These are phyloP conservation scores for Neurospora tetraspora DNA, from an alignment of 495 filamentous ascomycete genomes.

Conservation along the genomic window DNA sequence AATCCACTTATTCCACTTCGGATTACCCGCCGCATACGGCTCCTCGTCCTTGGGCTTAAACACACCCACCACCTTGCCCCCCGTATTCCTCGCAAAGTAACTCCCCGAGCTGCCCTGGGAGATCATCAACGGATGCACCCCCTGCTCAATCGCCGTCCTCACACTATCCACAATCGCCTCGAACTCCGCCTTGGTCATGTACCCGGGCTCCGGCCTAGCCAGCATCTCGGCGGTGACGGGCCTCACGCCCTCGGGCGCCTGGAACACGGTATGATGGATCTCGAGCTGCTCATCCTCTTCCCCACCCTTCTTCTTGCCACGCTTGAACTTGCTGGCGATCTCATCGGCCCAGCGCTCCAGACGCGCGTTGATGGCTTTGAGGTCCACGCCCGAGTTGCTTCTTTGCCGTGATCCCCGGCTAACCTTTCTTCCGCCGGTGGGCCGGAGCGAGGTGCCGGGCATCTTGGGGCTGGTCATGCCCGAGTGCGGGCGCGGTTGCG, in stretches of 20 bases:
- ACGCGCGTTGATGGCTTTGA: slow-evolving; percentile 96
- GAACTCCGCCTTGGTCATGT: slow-evolving; percentile 70
- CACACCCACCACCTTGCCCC: slow-evolving; percentile 91
- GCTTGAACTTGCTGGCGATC: slow-evolving; percentile 96
- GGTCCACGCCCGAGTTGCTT: slow-evolving; percentile 86
- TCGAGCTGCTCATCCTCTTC: slow-evolving; percentile 77
- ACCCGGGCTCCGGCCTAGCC: slow-evolving; percentile 38
- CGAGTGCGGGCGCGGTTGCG: slow-evolving; percentile 49
- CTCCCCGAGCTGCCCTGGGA: slow-evolving; percentile 93
- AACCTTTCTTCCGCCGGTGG: slow-evolving; percentile 35
- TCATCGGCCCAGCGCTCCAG: slow-evolving; percentile 96
- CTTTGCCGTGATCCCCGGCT: slow-evolving; percentile 24
- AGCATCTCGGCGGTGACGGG: slow-evolving; percentile 69
- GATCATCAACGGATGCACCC: slow-evolving; percentile 89
- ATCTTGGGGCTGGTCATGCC: slow-evolving; percentile 47
- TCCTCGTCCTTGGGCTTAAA: slow-evolving; percentile 99
- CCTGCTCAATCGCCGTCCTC: slow-evolving; percentile 77
- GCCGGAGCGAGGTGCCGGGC: slow-evolving; percentile 7
- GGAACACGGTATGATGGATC: slow-evolving; percentile 96
- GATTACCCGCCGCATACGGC: slow-evolving; percentile 84
- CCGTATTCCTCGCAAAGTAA: slow-evolving; percentile 88
- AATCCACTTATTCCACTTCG: slow-evolving; percentile 95
- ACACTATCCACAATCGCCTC: slow-evolving; percentile 88
- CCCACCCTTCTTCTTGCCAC: slow-evolving; percentile 58
- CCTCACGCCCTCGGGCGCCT: slow-evolving; percentile 73